A percentile compares a stretch with the other conserved stretches of the same genome.
These are phyloP conservation scores for Endoconidiophora polonica DNA, from an alignment of 2,329 filamentous ascomycete genomes.

Conservation along the genomic window DNA sequence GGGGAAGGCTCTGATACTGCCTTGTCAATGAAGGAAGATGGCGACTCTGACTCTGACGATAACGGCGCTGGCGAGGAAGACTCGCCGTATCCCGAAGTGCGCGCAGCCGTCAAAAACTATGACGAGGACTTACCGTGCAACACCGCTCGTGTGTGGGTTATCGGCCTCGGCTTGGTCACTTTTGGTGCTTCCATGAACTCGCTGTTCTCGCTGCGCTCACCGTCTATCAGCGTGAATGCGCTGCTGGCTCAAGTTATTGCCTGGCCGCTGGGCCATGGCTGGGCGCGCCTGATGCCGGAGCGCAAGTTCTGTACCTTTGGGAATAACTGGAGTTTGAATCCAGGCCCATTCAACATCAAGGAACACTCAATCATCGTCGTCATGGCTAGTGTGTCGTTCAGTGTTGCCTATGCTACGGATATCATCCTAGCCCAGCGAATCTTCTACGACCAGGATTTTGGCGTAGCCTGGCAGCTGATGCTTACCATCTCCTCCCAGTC, in stretches of 20 bases:
- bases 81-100: constrained; percentile 50
- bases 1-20: constrained; percentile 2
- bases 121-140: constrained; percentile 50
- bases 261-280: constrained; percentile 45
- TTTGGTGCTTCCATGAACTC: constrained; percentile 46
- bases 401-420: constrained; percentile 55
- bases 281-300: constrained; percentile 38
- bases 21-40: constrained; percentile 7
- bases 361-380: constrained; percentile 53
- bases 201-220: constrained; percentile 44
- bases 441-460: constrained; percentile 57
- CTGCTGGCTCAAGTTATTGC: constrained; percentile 48
- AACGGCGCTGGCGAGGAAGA: constrained; percentile 26
- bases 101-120: constrained; percentile 46
- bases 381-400: constrained; percentile 57
- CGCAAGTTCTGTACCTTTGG: constrained; percentile 36
- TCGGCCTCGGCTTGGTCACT: constrained; percentile 39
- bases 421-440: constrained; percentile 54
- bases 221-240: constrained; percentile 42
- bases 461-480: constrained; percentile 47
- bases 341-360: constrained; percentile 54
- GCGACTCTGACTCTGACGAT: constrained; percentile 15
- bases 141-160: constrained; percentile 48
- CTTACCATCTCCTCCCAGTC: constrained; percentile 53
- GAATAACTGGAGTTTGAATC: constrained; percentile 40